Conservation (phyloP, 805 yeast genomes). For the Wickerhamiella spandovensis region DNA sequence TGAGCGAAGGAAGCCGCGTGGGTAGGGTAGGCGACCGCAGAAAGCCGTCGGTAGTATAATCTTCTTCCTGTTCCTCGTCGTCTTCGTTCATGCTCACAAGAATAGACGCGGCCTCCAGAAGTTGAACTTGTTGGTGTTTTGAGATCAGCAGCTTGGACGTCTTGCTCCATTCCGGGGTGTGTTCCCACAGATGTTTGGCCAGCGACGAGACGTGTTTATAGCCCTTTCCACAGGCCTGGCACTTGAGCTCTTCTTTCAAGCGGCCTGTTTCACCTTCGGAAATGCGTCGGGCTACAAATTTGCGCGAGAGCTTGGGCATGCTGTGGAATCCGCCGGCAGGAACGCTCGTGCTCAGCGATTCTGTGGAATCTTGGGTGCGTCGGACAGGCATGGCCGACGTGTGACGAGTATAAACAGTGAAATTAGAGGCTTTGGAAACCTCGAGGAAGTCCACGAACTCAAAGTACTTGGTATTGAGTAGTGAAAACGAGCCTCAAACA, state of each 20-base stretch:
- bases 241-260: slow-evolving; percentile 67
- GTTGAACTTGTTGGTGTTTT: slow-evolving; percentile 81
- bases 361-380: neutral
- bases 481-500: too few species aligned
- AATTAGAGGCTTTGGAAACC: too few species aligned
- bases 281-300: slow-evolving; percentile 69
- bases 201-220: slow-evolving; percentile 79
- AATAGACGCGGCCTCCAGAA: slow-evolving; percentile 50
- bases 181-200: slow-evolving; percentile 87
- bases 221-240: slow-evolving; percentile 88
- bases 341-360: neutral
- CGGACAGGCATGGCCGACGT: neutral
- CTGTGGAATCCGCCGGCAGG: neutral
- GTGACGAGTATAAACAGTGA: too few species aligned
- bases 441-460: too few species aligned
- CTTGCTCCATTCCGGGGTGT: slow-evolving; percentile 86
- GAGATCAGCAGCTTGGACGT: slow-evolving; percentile 68
- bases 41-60: slow-evolving; percentile 3
- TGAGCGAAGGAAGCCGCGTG: neutral
- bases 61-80: slow-evolving; percentile 16
- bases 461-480: too few species aligned
- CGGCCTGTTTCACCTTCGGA: slow-evolving; percentile 81
- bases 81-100: slow-evolving; percentile 55
- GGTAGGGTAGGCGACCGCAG: neutral
- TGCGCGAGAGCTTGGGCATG: slow-evolving; percentile 20